These are phyloP conservation scores for Myrmaecium sp. DNA, from an alignment of 2,329 filamentous ascomycete genomes.

Conservation along the genomic window DNA sequence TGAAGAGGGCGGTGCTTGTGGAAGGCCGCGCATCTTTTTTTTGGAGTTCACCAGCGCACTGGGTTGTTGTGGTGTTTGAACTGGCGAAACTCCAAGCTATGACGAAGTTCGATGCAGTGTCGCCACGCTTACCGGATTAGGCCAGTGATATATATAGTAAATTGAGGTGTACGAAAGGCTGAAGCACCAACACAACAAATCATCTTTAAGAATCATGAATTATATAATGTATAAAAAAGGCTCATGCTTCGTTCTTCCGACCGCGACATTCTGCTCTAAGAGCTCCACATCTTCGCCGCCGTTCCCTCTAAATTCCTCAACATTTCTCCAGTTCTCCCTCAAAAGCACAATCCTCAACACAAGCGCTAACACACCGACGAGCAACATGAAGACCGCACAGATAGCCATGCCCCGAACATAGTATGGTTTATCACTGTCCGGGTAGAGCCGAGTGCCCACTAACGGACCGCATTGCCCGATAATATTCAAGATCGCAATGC, in stretches of 20 bases:
- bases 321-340: constrained; percentile 14
- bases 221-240: background rate
- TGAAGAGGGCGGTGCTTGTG: too few species aligned
- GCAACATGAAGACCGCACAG: constrained; percentile 33
- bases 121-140: too few species aligned
- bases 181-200: too few species aligned
- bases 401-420: constrained; percentile 33
- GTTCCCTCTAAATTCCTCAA: background rate
- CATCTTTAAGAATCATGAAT: background rate
- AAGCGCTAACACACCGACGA: constrained; percentile 26
- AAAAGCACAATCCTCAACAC: constrained; percentile 24
- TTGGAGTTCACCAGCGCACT: too few species aligned
- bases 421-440: constrained; percentile 29
- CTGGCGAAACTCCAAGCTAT: too few species aligned
- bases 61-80: too few species aligned
- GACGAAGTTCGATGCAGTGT: too few species aligned
- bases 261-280: background rate
- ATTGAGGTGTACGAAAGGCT: too few species aligned
- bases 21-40: too few species aligned
- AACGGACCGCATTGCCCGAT: constrained; percentile 66
- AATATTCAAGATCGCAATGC: constrained; percentile 65
- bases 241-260: background rate
- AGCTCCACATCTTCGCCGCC: background rate
- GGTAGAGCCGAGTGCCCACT: constrained; percentile 38
- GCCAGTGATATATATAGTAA: too few species aligned